Evolutionary conservation across 768 basidiomycete genomes (phyloP), one percentile per base, ranked within the genome.

Genomic region (Baorangia bicolor): DNA sequence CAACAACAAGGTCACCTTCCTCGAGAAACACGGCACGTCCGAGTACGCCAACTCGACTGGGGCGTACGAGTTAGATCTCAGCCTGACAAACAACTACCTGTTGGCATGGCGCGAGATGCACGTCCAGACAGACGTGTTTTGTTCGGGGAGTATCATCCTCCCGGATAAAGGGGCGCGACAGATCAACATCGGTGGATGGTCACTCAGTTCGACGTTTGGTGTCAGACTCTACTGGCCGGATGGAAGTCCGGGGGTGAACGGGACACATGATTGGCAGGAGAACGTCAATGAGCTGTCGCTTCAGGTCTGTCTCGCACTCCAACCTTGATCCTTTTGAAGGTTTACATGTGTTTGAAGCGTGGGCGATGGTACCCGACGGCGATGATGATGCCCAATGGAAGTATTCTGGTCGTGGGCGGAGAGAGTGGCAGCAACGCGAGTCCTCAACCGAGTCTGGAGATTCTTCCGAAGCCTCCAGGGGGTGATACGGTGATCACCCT

Each of bases 211-310:
- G 21, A 90, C 88, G 11, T 87, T 75, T 49, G 90, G 90, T 38
- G 75, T 92, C 30, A 80, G 90, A 28, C 69, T 92, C 16, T 92
- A 88, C 57, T 82, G 82, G 0, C 90, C 90, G 1, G 79, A 86
- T 61, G 90, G 90, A 25, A 72, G 65, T 2, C 71, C 80, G 5
- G 90, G 90, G 1, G 81, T 84, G 28, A 89, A 88, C 57, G 82
- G 83, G 7, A 90, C 87, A 5, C 85, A 83, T 50, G 87, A 92
- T 61, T 92, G 90, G 90, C 80, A 92, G 68, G 90, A 92, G 68
- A 82, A 91, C 58, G 75, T 73, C 37, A 57, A 79, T 0, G 76
- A 78, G 37, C 75, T 92, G 2, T 58, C 71, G 3, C 76, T 91
- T 25, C 89, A 90, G 78, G 86, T 86, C 40, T 30, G 73, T 65